Conservation (phyloP, 78 protist species). For the Dictyostelium purpureum region DNA sequence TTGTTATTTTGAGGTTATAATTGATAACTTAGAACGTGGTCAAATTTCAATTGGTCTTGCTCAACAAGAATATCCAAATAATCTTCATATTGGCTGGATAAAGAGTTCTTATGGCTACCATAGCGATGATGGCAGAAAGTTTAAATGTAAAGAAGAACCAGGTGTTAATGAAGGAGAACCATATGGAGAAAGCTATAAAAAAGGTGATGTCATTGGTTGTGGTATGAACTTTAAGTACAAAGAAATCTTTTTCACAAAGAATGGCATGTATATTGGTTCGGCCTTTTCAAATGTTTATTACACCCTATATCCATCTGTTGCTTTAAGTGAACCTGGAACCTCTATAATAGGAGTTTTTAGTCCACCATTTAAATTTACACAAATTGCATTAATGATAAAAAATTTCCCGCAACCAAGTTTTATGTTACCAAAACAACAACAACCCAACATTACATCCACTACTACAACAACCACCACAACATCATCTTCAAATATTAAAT, state of each 20-base stretch:
- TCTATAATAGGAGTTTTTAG: constrained; percentile 38
- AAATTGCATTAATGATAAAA: background rate
- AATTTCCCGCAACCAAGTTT: background rate
- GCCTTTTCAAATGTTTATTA: constrained; percentile 66
- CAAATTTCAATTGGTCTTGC: constrained; percentile 56
- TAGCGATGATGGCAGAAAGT: constrained; percentile 71
- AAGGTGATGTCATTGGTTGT: constrained; percentile 76
- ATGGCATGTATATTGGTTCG: constrained; percentile 48
- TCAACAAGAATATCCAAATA: constrained; percentile 26
- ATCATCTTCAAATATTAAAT: background rate
- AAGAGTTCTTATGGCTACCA: constrained; percentile 68
- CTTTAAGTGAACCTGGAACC: constrained; percentile 61
- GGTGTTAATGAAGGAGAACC: constrained; percentile 62
- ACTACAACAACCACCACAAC: constrained; percentile 21
- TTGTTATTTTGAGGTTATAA: constrained; percentile 50
- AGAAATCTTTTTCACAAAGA: constrained; percentile 67
- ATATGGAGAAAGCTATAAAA: constrained; percentile 36
- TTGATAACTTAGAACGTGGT: constrained; percentile 2
- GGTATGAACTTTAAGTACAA: constrained; percentile 18
- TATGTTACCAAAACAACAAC: constrained; percentile 15
- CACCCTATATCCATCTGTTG: constrained; percentile 46
- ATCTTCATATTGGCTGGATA: constrained; percentile 60
- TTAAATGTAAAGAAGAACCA: constrained; percentile 44
- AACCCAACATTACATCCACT: background rate
- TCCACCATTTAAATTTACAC: constrained; percentile 56